Conservation (phyloP, 1,284 basidiomycete species). For the Termitomyces sp. region DNA sequence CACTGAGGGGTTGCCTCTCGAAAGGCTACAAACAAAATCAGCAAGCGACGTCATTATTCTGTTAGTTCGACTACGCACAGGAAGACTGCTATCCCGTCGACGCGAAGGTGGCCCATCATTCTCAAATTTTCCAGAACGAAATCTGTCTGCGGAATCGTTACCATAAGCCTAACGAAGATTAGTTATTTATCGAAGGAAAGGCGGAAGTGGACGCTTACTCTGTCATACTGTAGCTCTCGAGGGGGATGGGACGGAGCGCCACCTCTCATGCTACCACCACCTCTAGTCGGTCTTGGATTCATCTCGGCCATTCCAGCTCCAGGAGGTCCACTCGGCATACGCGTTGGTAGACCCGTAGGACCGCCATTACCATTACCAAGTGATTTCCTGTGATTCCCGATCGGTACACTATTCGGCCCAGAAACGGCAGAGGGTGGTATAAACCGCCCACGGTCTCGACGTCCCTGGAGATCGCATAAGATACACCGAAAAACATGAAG, state of each 20-base stretch:
- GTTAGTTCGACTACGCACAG: constrained; percentile 7
- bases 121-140: constrained; percentile 13
- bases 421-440: constrained; percentile 20
- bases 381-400: constrained; percentile 22
- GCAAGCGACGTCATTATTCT: not conserved
- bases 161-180: constrained; percentile 4
- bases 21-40: constrained; percentile 4
- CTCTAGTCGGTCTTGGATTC: not conserved
- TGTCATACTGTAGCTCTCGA: constrained; percentile 22
- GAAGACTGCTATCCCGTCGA: constrained; percentile 13
- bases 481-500: not conserved
- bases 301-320: not conserved
- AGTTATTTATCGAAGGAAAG: not conserved
- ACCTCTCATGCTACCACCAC: constrained; percentile 11
- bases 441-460: constrained; percentile 15
- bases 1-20: constrained; percentile 6
- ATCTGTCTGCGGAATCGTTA: constrained; percentile 11
- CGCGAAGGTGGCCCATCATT: constrained; percentile 5
- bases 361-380: constrained; percentile 1
- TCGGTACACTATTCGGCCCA: constrained; percentile 35
- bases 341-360: constrained; percentile 7
- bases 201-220: constrained; percentile 15
- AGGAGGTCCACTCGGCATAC: constrained; percentile 1
- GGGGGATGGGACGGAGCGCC: constrained; percentile 11
- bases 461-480: constrained; percentile 11